Conservation (phyloP, 805 yeast species). For the Metschnikowia gelsemii region DNA sequence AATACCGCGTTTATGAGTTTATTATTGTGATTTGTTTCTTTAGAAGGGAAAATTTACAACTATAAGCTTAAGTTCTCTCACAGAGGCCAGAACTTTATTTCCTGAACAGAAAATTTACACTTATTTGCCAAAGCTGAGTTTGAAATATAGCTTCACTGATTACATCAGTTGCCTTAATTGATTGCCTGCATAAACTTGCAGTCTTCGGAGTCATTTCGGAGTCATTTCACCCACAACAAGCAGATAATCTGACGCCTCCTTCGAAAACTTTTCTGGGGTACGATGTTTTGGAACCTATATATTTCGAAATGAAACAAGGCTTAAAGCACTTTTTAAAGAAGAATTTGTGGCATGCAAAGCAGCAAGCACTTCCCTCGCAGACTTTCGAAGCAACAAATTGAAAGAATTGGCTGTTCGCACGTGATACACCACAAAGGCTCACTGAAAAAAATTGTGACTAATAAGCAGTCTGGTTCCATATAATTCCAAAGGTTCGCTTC, state of each 20-base stretch:
- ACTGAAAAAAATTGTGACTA: constrained; percentile 10
- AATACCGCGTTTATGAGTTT: too few species aligned
- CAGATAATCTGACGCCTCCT: not conserved
- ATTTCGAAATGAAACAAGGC: not conserved
- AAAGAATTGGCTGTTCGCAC: constrained; percentile 11
- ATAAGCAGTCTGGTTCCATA: constrained; percentile 2
- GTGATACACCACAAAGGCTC: constrained; percentile 7
- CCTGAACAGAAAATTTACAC: too few species aligned
- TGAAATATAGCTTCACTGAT: too few species aligned
- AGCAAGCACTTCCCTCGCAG: not conserved
- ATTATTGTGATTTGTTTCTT: too few species aligned
- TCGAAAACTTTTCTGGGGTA: not conserved
- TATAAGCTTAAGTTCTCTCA: too few species aligned
- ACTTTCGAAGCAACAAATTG: constrained; percentile 5
- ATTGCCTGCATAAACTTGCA: constrained; percentile 1
- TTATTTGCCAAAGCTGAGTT: too few species aligned
- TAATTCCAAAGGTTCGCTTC: not conserved
- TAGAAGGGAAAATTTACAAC: too few species aligned
- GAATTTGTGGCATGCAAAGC: too few species aligned
- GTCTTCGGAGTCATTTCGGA: constrained; percentile 10
- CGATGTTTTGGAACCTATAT: not conserved
- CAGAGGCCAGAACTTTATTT: too few species aligned
- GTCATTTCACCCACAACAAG: constrained; percentile 3
- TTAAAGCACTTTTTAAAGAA: too few species aligned
- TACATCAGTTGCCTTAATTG: not conserved